Base-by-base conservation (phyloP, 768 basidiomycete species). In the Boletus reticulatus region DNA sequence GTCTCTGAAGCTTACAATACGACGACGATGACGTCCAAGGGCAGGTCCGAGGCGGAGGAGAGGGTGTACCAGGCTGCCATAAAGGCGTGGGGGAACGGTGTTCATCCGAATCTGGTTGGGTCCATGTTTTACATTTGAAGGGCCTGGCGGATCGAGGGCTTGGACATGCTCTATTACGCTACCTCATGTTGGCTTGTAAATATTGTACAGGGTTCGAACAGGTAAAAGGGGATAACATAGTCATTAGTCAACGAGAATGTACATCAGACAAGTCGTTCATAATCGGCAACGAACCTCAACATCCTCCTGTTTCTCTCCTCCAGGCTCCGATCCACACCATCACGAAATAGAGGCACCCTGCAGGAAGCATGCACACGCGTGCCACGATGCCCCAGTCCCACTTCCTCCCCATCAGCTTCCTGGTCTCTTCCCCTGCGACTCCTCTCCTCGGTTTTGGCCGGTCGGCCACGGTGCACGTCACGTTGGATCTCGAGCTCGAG, bases 361-460 rank as follows among this genome's bases (percentile, higher is more conserved):
- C 85, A 4, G 92, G 92, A 49, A 92, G 67, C 45, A 84, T 80
- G 63, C 92, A 92, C 67, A 83, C 82, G 54, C 80, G 67, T 16
- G 79, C 75, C 2, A 94, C 88, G 66, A 83, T 80, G 38, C 70
- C 75, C 92, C 92, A 94, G 70, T 94, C 86, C 92, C 89, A 93
- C 48, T 82, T 75, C 51, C 92, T 75, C 16, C 81, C 84, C 17
- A 78, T 80, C 34, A 63, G 47, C 56, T 62, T 63, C 37, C 61
- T 48, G 14, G 42, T 53, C 48, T 72, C 59, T 42, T 63, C 57
- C 4, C 58, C 64, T 46, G 32, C 42, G 47, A 32, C 34, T 24
- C 22, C 20, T 31, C 62, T 43, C 53, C 64, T 62, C 49, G 56
- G 50, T 62, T 68, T 60, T 52, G 60, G 45, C 49, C 63, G 53